Base-by-base conservation (phyloP, 805 yeast genomes). In the Candida pseudoglaebosa region DNA sequence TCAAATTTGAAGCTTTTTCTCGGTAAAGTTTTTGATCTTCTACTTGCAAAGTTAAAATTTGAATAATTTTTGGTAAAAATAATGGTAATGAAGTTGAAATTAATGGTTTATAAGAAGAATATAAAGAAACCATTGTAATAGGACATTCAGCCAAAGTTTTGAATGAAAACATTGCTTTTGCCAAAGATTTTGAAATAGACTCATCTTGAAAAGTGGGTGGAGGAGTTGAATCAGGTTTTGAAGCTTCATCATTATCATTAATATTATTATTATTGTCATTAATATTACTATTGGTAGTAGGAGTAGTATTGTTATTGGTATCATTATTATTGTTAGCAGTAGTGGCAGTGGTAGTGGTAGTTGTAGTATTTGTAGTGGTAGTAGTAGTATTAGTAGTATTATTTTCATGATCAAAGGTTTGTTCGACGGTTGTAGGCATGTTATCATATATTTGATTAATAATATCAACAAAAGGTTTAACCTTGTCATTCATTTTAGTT, bases 71-170 rank as follows among this genome's bases (percentile, higher is more conserved):
- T 0, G 98, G 97, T 36, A 90, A 75, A 46, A 91, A 86, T 14
- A 64, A 67, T 2, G 90, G 86, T 22, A 93, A 69, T 3, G 91
- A 78, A 0, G 84, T 65, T 34, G 77, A 76, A 1, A 84, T 85
- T 37, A 88, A 62, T 24, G 78, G 78, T 55, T 89, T 87, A 64
- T 90, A 89, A 0, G 95, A 80, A 1, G 96, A 85, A 52, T 87
- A 88, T 37, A 95, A 68, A 5, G 96, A 80, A 3, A 93, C 99
- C 82, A 93, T 84, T 3, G 96, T 89, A 28, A 93, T 91, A 7
- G 99, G 99, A 56, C 98, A 90, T 59, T 93, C 99, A 0, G 96
- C 86, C 43, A 93, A 73, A 10, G 91, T 87, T 56, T 89, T 90
- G 71, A 93, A 91, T 1, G 97, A 89, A 47, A 59, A 71, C 75